phyloP scores from a whole-genome alignment of 441 rosid genomes.

The Eruca vesicaria region DNA sequence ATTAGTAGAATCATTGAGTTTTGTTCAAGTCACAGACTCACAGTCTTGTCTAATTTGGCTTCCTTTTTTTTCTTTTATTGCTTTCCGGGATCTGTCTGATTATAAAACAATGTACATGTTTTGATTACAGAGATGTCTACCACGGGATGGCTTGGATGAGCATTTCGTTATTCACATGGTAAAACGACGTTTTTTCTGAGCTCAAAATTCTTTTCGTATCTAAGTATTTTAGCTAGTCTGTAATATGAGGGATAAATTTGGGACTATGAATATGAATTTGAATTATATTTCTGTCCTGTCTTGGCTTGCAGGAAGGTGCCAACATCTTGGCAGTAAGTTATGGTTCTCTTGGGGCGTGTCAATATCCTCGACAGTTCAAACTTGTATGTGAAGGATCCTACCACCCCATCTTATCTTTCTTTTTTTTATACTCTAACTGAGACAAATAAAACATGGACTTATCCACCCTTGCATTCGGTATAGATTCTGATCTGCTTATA shows the following conservation, averaged over 20 bases:
- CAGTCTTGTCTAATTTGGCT: neutral
- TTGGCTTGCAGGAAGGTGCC: slow-evolving; percentile 73
- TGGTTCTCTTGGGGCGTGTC: slow-evolving; percentile 89
- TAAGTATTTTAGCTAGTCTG: neutral
- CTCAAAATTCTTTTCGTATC: neutral
- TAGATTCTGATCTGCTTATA: neutral
- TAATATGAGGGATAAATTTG: neutral
- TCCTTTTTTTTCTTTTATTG: neutral
- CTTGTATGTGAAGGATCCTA: slow-evolving; percentile 51
- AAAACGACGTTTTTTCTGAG: slow-evolving; percentile 19
- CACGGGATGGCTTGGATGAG: slow-evolving; percentile 81
- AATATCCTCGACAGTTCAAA: slow-evolving; percentile 79
- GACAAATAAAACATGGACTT: neutral
- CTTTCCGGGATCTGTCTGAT: neutral
- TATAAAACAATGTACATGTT: slow-evolving; percentile 1
- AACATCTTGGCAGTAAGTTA: slow-evolving; percentile 83
- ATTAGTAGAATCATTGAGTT: neutral
- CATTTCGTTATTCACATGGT: slow-evolving; percentile 89
- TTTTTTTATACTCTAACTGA: neutral
- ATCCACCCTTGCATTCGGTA: neutral
- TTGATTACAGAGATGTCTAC: slow-evolving; percentile 79
- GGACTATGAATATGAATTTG: neutral
- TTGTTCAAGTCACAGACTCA: neutral
- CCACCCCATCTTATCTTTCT: neutral
- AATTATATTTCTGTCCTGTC: neutral